phyloP scores from a whole-genome alignment of 2,329 filamentous ascomycete genomes.

The Phialemoniopsis sp. region DNA sequence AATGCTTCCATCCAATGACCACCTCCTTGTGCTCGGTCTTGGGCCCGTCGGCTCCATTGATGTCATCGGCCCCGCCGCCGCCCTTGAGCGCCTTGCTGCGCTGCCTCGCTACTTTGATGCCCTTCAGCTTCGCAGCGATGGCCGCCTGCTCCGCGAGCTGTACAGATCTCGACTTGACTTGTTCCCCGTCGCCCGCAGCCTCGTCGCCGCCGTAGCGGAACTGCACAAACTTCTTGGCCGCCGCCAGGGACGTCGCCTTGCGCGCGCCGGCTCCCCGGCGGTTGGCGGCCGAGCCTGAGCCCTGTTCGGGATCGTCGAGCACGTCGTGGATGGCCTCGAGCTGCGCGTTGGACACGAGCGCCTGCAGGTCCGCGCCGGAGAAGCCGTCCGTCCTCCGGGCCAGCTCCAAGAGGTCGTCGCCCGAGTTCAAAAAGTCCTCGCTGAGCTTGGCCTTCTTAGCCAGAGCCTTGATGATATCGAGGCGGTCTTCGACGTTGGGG shows the following conservation, averaged over 20 bases:
- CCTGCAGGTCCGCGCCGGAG: slow-evolving; percentile 91
- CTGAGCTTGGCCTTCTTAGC: slow-evolving; percentile 74
- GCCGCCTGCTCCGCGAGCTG: slow-evolving; percentile 71
- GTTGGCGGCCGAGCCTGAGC: slow-evolving; percentile 14
- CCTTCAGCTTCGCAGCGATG: slow-evolving; percentile 76
- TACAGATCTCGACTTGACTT: slow-evolving; percentile 42
- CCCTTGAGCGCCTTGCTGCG: slow-evolving; percentile 43
- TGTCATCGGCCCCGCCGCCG: slow-evolving; percentile 7
- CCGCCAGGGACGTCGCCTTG: slow-evolving; percentile 9
- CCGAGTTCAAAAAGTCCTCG: slow-evolving; percentile 55
- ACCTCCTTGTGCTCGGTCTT: slow-evolving; percentile 54
- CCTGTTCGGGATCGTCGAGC: slow-evolving; percentile 55
- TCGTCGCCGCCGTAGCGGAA: slow-evolving; percentile 73
- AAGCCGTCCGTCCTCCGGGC: slow-evolving; percentile 82
- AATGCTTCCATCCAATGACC: slow-evolving; percentile 77
- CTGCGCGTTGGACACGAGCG: slow-evolving; percentile 92
- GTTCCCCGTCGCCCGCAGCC: slow-evolving; percentile 34
- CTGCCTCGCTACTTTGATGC: slow-evolving; percentile 68
- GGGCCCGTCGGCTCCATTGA: slow-evolving; percentile 23
- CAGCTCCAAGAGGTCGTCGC: slow-evolving; percentile 63
- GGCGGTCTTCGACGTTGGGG: slow-evolving; percentile 71
- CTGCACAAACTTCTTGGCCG: slow-evolving; percentile 63
- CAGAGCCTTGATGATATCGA: slow-evolving; percentile 86
- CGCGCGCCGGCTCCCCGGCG: slow-evolving; percentile 13
- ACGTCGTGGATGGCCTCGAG: slow-evolving; percentile 95